Percentiles rank a stretch among this genome's conserved stretches.
These are phyloP conservation scores for Zoysia pacifica DNA, from an alignment of 176 grass and related monocot genomes.

Conservation along the genomic window DNA sequence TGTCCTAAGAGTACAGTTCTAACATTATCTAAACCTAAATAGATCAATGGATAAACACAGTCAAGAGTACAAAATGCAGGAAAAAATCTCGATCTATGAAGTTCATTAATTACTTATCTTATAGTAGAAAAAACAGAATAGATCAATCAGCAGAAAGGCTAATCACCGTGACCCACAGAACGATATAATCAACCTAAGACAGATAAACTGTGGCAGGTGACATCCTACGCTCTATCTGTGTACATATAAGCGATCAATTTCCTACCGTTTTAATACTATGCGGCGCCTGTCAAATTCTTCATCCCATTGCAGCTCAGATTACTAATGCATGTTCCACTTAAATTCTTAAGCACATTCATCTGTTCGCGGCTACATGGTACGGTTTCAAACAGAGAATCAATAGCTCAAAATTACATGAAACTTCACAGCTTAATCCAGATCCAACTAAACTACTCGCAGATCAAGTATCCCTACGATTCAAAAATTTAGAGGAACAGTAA, in stretches of 20 bases:
- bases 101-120: background rate
- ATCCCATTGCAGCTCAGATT: background rate
- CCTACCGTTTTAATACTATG: background rate
- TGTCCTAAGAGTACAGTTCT: no score
- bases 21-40: no score
- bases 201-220: no score
- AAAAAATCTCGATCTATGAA: background rate
- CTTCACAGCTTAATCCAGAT: background rate
- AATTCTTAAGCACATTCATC: no score
- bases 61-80: background rate
- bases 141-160: background rate
- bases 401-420: background rate
- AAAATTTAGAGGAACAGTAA: background rate
- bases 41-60: no score
- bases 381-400: background rate
- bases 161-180: background rate
- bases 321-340: background rate
- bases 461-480: background rate
- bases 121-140: background rate
- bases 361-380: background rate
- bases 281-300: background rate
- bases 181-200: no score
- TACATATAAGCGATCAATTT: background rate
- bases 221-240: no score
- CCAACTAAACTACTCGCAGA: background rate